A percentile compares a stretch with the other conserved stretches of the same genome.
Evolutionary conservation across 768 basidiomycete genomes (phyloP).

Genomic region (Grammothele lineata): DNA sequence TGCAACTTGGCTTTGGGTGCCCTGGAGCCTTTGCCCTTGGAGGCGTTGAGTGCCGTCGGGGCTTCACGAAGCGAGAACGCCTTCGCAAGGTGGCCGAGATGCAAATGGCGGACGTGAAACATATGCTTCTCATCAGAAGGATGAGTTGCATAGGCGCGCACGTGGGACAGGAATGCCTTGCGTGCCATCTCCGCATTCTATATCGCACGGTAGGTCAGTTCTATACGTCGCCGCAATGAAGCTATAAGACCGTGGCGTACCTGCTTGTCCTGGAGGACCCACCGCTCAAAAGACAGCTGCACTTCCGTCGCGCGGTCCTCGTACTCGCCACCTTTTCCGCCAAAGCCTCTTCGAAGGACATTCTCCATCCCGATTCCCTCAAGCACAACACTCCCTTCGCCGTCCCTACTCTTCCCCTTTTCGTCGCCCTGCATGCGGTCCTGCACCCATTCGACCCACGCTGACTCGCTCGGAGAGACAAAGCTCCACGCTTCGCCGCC

Average conservation of each 20-base stretch:
- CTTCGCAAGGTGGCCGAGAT: slow-evolving; percentile 92
- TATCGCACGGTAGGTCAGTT: slow-evolving; percentile 2
- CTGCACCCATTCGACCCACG: slow-evolving; percentile 91
- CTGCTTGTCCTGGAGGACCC: slow-evolving; percentile 73
- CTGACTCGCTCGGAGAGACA: slow-evolving; percentile 78
- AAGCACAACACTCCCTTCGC: slow-evolving; percentile 39
- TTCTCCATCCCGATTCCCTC: slow-evolving; percentile 61
- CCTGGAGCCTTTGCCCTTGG: slow-evolving; percentile 12
- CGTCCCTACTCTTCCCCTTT: no score
- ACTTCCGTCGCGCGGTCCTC: slow-evolving; percentile 93
- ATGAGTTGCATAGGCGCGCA: slow-evolving; percentile 97
- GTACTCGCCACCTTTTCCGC: slow-evolving; percentile 73
- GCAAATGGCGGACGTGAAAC: slow-evolving; percentile 92
- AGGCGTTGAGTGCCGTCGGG: slow-evolving; percentile 41
- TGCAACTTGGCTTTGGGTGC: neutral
- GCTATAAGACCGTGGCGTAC: slow-evolving; percentile 41
- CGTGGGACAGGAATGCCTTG: slow-evolving; percentile 85
- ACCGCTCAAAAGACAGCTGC: slow-evolving; percentile 90
- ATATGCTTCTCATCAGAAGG: slow-evolving; percentile 93
- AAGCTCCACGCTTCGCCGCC: slow-evolving; percentile 96
- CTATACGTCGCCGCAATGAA: neutral
- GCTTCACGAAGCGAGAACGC: slow-evolving; percentile 89
- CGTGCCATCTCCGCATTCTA: slow-evolving; percentile 79
- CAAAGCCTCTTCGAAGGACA: slow-evolving; percentile 78
- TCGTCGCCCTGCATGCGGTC: slow-evolving; percentile 64